Evolutionary conservation across 495 filamentous ascomycete species (phyloP), one percentile per base, ranked within the genome.

Genomic region (Aspergillus nidulans): DNA sequence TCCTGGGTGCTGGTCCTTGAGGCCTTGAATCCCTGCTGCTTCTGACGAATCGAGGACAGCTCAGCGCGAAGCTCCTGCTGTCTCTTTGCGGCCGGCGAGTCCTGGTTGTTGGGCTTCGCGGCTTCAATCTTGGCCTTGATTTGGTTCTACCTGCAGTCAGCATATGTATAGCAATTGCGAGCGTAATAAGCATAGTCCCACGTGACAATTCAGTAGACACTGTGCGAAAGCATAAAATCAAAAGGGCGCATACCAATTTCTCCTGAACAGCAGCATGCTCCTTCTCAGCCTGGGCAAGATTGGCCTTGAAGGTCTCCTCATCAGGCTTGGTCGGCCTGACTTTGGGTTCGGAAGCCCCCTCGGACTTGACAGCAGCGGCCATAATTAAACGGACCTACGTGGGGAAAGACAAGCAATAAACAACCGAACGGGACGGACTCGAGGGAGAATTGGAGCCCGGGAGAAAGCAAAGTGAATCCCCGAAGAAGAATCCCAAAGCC

Each of bases 1-100:
- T 96, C 92, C 53, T 88, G 80, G 65, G 87, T 85, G 66, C 78
- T 80, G 57, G 77, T 80, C 25, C 91, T 85, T 38, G 83, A 81
- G 28, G 83, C 78, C 79, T 97, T 98, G 75, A 89, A 89, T 20
- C 79, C 84, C 49, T 83, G 85, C 70, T 97, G 92, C 76, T 92
- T 84, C 62, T 84, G 79, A 21, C 85, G 83, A 70, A 99, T 95
- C 36, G 75, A 63, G 52, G 74, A 73, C 54, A 88, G 78, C 67
- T 95, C 82, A 36, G 80, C 69, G 58, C 86, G 85, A 43, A 97
- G 85, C 63, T 96, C 90, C 67, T 89, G 82, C 58, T 92, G 87
- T 62, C 83, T 84, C 76, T 92, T 89, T 53, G 78, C 83, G 24
- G 77, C 68, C 3, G 90, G 88, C 0, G 81, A 88, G 66, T 85